These are phyloP conservation scores for Martiniozyma asiatica DNA, from an alignment of 1,139 yeast species.

Conservation along the genomic window DNA sequence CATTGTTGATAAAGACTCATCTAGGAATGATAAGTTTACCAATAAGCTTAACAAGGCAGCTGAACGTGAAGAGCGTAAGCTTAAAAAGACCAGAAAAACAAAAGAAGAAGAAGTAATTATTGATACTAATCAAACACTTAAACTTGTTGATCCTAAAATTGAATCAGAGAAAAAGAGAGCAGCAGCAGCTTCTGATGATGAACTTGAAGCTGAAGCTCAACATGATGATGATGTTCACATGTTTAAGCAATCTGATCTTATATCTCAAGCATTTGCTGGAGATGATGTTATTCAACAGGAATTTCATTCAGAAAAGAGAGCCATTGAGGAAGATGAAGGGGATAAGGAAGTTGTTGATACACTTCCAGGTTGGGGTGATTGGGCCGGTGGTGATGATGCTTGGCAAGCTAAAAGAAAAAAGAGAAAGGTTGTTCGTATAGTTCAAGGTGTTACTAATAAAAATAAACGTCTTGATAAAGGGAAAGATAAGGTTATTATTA, in stretches of 20 bases:
- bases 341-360: constrained; percentile 79
- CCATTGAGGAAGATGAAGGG: constrained; percentile 64
- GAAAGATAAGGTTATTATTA: constrained; percentile 72
- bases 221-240: constrained; percentile 27
- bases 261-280: constrained; percentile 87
- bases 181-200: constrained; percentile 18
- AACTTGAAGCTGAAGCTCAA: constrained; percentile 25
- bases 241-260: constrained; percentile 74
- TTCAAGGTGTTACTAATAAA: constrained; percentile 60
- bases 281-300: constrained; percentile 69
- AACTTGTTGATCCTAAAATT: constrained; percentile 17
- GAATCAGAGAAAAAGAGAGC: constrained; percentile 8
- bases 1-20: constrained; percentile 42
- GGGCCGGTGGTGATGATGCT: constrained; percentile 45
- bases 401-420: constrained; percentile 37
- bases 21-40: constrained; percentile 39
- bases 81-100: constrained; percentile 19
- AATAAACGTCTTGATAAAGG: constrained; percentile 70
- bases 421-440: constrained; percentile 51
- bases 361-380: constrained; percentile 91
- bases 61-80: constrained; percentile 23
- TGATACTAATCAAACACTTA: constrained; percentile 34
- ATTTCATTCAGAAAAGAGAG: constrained; percentile 62
- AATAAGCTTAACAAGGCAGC: constrained; percentile 35
- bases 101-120: constrained; percentile 28